phyloP scores from a whole-genome alignment of 805 yeast genomes.

The Saccharomyces jurei region DNA sequence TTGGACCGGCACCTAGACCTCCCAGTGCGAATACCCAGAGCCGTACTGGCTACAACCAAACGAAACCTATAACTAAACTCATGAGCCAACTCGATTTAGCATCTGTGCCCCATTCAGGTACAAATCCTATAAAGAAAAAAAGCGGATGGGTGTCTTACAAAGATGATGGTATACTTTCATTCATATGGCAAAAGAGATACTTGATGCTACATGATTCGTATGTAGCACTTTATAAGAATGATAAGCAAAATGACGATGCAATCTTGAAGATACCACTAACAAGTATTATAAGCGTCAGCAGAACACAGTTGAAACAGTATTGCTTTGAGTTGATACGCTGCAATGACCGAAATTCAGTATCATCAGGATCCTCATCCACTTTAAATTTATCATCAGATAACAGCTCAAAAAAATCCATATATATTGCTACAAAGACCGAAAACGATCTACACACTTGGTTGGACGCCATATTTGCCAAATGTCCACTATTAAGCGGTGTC shows the following conservation, averaged over 20 bases:
- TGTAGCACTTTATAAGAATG: constrained; percentile 67
- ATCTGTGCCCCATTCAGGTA: constrained; percentile 8
- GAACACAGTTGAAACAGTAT: constrained; percentile 64
- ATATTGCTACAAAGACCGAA: constrained; percentile 68
- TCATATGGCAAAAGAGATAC: constrained; percentile 87
- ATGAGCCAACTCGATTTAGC: constrained; percentile 26
- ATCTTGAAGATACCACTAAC: constrained; percentile 47
- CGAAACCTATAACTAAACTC: constrained; percentile 31
- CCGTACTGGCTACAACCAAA: constrained; percentile 27
- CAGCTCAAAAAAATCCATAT: constrained; percentile 48
- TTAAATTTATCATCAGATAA: constrained; percentile 12
- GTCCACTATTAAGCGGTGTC: constrained; percentile 58
- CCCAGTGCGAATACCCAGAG: constrained; percentile 28
- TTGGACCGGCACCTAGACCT: constrained; percentile 51
- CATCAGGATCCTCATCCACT: constrained; percentile 12
- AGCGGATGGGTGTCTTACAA: constrained; percentile 84
- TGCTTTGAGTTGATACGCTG: constrained; percentile 72
- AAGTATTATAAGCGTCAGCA: constrained; percentile 54
- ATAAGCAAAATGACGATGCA: constrained; percentile 38
- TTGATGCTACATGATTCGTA: constrained; percentile 70
- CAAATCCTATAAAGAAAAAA: constrained; percentile 16
- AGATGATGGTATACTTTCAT: constrained; percentile 84
- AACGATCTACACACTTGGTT: constrained; percentile 83
- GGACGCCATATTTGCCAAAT: constrained; percentile 73
- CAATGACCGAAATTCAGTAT: constrained; percentile 22